Evolutionary conservation across 306 rosid species (phyloP).

Genomic region (Cucumis melo): DNA sequence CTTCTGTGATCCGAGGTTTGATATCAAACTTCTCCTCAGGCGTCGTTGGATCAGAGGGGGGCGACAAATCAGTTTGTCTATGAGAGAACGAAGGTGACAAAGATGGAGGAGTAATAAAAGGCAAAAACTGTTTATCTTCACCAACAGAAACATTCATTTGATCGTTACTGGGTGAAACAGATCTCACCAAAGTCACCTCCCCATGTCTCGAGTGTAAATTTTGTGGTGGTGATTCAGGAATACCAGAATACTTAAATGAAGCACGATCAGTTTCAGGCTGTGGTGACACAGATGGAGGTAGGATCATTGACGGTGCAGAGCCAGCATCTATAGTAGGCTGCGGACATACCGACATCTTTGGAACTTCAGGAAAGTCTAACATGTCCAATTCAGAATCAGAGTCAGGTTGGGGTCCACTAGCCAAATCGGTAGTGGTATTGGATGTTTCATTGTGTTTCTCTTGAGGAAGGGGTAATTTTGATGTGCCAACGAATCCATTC

Average conservation of each 20-base stretch:
- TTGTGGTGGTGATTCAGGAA: slow-evolving; percentile 13
- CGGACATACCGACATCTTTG: slow-evolving; percentile 32
- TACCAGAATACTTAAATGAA: slow-evolving; percentile 21
- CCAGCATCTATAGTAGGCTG: slow-evolving; percentile 18
- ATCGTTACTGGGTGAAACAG: slow-evolving; percentile 25
- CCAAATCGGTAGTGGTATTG: slow-evolving; percentile 20
- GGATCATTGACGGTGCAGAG: slow-evolving; percentile 36
- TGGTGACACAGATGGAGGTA: slow-evolving; percentile 17
- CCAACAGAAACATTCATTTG: slow-evolving; percentile 30
- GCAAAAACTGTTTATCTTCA: slow-evolving; percentile 60
- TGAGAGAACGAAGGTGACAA: slow-evolving; percentile 30
- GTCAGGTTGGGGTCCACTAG: slow-evolving; percentile 31
- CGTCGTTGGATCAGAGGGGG: slow-evolving; percentile 21
- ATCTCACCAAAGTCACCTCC: slow-evolving; percentile 19
- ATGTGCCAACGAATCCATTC: slow-evolving; percentile 59
- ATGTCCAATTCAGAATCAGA: slow-evolving; percentile 59
- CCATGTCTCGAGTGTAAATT: slow-evolving; percentile 15
- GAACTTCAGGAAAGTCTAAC: slow-evolving; percentile 78
- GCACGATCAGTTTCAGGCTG: slow-evolving; percentile 24
- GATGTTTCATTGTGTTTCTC: slow-evolving; percentile 48
- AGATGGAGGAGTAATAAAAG: slow-evolving; percentile 66
- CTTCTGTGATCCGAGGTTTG: background rate
- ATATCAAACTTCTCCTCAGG: background rate
- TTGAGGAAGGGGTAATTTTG: slow-evolving; percentile 52
- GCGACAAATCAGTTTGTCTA: slow-evolving; percentile 21